Percentiles rank a stretch among this genome's conserved stretches.
Conservation (phyloP, 768 basidiomycete genomes). For the Mycena vitilis region DNA sequence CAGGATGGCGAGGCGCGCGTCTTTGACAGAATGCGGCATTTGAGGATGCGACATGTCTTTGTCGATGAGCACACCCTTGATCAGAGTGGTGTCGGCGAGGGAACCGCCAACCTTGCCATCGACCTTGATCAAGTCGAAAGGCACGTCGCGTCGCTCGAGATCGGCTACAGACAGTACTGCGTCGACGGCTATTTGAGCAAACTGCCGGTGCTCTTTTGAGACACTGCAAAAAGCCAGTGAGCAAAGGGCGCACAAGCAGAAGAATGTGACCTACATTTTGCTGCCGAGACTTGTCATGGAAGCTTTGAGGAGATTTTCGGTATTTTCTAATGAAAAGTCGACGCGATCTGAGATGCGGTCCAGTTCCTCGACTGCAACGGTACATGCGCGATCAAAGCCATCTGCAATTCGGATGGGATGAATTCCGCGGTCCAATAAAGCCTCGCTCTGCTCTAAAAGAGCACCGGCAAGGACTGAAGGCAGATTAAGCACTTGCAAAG, state of each 20-base stretch:
- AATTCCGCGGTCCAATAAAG: conserved; percentile 97
- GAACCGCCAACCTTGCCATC: conserved; percentile 99
- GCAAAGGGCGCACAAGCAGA: not conserved
- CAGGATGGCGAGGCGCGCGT: conserved; percentile 95
- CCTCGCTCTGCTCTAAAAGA: conserved; percentile 92
- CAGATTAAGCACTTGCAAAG: conserved; percentile 7
- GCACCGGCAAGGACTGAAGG: conserved; percentile 94
- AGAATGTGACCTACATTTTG: conserved; percentile 82
- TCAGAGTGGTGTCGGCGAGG: conserved; percentile 92
- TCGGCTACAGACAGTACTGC: conserved; percentile 96
- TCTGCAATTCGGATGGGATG: conserved; percentile 99
- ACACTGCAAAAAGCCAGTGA: conserved; percentile 66
- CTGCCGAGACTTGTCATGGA: conserved; percentile 97
- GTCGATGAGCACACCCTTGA: conserved; percentile 98
- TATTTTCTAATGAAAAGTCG: conserved; percentile 84
- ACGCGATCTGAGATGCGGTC: conserved; percentile 92
- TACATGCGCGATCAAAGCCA: conserved; percentile 95
- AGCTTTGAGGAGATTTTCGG: conserved; percentile 90
- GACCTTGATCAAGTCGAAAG: conserved; percentile 98
- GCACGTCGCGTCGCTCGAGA: conserved; percentile 92
- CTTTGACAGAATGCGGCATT: conserved; percentile 90
- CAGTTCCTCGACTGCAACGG: conserved; percentile 89
- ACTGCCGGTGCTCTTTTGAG: conserved; percentile 94
- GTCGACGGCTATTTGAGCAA: conserved; percentile 98
- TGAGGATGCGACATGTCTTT: conserved; percentile 99